Evolutionary conservation across 768 basidiomycete genomes (phyloP).

Genomic region (Nevesoporus exiguus): DNA sequence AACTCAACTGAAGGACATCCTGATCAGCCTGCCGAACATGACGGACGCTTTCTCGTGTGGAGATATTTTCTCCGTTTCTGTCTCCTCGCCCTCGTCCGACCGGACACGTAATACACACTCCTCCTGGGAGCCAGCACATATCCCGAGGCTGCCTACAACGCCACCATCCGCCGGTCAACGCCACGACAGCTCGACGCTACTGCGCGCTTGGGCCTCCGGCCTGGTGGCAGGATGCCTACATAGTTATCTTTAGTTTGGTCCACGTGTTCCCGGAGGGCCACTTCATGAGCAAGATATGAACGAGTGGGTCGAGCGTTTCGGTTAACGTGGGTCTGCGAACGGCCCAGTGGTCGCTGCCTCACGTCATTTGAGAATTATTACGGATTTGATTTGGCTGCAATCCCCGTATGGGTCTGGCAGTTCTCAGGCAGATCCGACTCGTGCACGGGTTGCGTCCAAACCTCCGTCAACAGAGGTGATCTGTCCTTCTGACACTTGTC

Average conservation of each 20-base stretch:
- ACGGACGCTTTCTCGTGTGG: slow-evolving; percentile 22
- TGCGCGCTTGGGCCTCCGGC: neutral
- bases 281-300: slow-evolving; percentile 10
- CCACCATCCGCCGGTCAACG: neutral
- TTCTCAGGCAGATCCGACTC: slow-evolving; percentile 34
- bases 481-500: slow-evolving; percentile 17
- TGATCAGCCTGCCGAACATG: slow-evolving; percentile 30
- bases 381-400: slow-evolving; percentile 6
- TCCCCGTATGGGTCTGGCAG: slow-evolving; percentile 14
- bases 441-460: slow-evolving; percentile 5
- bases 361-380: slow-evolving; percentile 20
- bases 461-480: slow-evolving; percentile 17
- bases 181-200: neutral
- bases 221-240: neutral
- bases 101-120: slow-evolving; percentile 25
- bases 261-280: slow-evolving; percentile 5
- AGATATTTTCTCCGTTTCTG: slow-evolving; percentile 25
- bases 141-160: slow-evolving; percentile 1
- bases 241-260: slow-evolving; percentile 14
- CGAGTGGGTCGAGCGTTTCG: slow-evolving; percentile 13
- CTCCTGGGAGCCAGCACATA: neutral
- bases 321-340: slow-evolving; percentile 23
- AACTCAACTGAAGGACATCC: slow-evolving; percentile 27
- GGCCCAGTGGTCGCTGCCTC: neutral
- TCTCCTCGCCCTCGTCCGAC: slow-evolving; percentile 1